phyloP scores from a whole-genome alignment of 352 stramenopile genomes.

The Thalassiosira livingstoniorum region DNA sequence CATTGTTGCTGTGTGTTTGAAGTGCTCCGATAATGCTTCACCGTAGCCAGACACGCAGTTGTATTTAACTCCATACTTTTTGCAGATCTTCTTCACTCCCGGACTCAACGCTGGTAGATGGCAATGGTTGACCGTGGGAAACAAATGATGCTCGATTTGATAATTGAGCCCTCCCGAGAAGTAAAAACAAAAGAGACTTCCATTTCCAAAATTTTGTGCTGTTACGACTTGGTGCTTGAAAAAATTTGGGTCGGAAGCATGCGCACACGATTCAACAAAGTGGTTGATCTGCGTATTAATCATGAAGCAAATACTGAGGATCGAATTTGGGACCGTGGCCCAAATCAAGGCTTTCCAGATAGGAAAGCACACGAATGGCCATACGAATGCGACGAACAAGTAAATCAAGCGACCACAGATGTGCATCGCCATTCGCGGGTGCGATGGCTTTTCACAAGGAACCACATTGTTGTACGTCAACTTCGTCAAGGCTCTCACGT shows the following conservation, averaged over 20 bases:
- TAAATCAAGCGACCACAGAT: constrained; percentile 44
- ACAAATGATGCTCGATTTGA: constrained; percentile 91
- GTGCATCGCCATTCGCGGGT: constrained; percentile 24
- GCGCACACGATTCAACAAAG: constrained; percentile 32
- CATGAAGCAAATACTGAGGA: constrained; percentile 65
- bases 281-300: constrained; percentile 68
- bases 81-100: constrained; percentile 91
- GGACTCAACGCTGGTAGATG: constrained; percentile 90
- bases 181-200: constrained; percentile 88
- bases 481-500: constrained; percentile 52
- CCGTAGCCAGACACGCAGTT: constrained; percentile 47
- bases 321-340: constrained; percentile 37
- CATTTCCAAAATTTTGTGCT: constrained; percentile 91
- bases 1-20: constrained; percentile 33
- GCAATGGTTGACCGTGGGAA: constrained; percentile 88
- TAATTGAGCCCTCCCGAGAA: constrained; percentile 92
- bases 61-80: constrained; percentile 92
- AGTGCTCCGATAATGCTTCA: constrained; percentile 25
- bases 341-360: constrained; percentile 56
- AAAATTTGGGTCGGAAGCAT: constrained; percentile 56
- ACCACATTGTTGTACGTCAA: constrained; percentile 63
- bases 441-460: constrained; percentile 26
- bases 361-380: constrained; percentile 56
- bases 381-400: constrained; percentile 31
- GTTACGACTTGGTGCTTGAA: constrained; percentile 89